These are phyloP conservation scores for Aspergillus latus DNA, from an alignment of 2,329 filamentous ascomycete genomes.

Conservation along the genomic window DNA sequence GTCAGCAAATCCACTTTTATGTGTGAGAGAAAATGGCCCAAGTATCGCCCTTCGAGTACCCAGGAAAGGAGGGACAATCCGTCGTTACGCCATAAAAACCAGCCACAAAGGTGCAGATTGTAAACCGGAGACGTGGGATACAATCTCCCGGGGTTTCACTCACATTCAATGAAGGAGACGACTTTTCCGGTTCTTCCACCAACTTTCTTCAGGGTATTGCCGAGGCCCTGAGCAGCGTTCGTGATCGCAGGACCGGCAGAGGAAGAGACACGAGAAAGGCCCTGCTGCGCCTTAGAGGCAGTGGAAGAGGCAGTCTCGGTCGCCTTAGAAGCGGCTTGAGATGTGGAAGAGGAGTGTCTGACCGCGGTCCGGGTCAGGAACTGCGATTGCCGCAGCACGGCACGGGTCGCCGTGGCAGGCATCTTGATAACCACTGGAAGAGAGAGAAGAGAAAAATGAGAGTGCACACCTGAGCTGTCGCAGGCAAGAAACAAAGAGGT, in stretches of 20 bases:
- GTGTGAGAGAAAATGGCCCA: conserved; percentile 3
- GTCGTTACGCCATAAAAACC: neutral
- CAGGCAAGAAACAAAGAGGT: conserved; percentile 34
- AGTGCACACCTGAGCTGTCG: conserved; percentile 30
- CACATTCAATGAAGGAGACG: conserved; percentile 82
- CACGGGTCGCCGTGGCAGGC: conserved; percentile 45
- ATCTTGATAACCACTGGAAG: conserved; percentile 38
- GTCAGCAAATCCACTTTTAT: conserved; percentile 24
- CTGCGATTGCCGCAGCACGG: conserved; percentile 49
- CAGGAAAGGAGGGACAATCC: neutral
- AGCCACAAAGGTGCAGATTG: neutral
- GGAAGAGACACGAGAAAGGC: conserved; percentile 76
- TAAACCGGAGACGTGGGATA: neutral
- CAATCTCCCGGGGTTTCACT: conserved; percentile 38
- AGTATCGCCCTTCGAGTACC: conserved; percentile 5
- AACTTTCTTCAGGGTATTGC: conserved; percentile 68
- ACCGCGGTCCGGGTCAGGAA: conserved; percentile 47
- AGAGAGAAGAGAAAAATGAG: conserved; percentile 28
- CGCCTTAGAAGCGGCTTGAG: conserved; percentile 48
- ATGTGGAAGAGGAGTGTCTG: conserved; percentile 49
- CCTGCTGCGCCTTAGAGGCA: conserved; percentile 70
- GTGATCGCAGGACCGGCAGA: conserved; percentile 76
- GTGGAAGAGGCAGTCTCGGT: conserved; percentile 44
- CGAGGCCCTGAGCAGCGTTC: conserved; percentile 67
- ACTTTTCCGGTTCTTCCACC: conserved; percentile 80